Evolutionary conservation across 2,329 filamentous ascomycete genomes (phyloP), one percentile per base, ranked within the genome.

Genomic region (Beauveria sp.): DNA sequence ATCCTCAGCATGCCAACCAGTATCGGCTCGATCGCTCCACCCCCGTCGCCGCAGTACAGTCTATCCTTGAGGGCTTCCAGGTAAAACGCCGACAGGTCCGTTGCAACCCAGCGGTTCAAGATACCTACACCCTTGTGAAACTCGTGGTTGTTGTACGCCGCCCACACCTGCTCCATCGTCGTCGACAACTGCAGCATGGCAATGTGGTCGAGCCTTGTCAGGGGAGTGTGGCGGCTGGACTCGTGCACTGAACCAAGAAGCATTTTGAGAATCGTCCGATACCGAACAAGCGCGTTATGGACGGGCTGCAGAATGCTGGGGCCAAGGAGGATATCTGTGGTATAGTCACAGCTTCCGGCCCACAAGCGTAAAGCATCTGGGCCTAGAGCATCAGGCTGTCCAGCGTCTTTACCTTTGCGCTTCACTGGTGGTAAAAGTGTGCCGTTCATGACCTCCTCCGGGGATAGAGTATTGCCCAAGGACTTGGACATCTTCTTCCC

Each of bases 401-500:
- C 61, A 2, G 60, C 64, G 47, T 67, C 64, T 66, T 87, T 87
- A 51, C 77, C 77, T 68, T 85, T 87, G 48, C 75, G 75, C 70
- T 89, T 90, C 43, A 87, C 70, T 0, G 87, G 85, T 6, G 89
- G 89, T 16, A 96, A 75, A 12, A 96, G 78, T 3, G 86, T 85
- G 7, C 93, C 93, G 57, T 91, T 84, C 79, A 97, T 94, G 66
- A 99, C 92, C 64, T 96, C 81, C 7, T 84, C 79, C 0, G 93
- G 92, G 0, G 85, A 82, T 61, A 97, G 86, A 30, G 90, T 87
- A 69, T 99, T 99, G 18, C 94, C 94, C 1, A 97, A 77, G 0
- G 92, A 97, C 74, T 99, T 99, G 71, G 92, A 97, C 94, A 99
- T 99, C 74, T 99, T 99, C 71, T 90, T 91, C n/a, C 92, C 92